Evolutionary conservation across 192 early-diverging fungal genomes (phyloP), one percentile per base, ranked within the genome.

Genomic region (Coemansia sp.): DNA sequence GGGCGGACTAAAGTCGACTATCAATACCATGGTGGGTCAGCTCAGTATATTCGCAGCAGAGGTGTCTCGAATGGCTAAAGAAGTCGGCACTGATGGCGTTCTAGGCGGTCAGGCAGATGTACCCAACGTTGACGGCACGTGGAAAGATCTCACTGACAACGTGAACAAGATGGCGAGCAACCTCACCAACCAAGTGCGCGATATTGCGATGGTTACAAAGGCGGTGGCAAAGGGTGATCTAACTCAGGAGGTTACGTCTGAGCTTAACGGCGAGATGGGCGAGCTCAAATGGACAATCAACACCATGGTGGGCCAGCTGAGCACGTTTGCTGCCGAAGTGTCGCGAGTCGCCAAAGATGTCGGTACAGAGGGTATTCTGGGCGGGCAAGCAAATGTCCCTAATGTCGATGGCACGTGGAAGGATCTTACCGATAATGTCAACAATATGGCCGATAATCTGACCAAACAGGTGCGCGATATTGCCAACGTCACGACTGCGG

Each of bases 271-370:
- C 10, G 68, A 70, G 39, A 70, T 64, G 66, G 59, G 27, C 3
- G 67, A 68, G 19, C 52, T 68, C 0, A 68, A 68, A 19, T 12
- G 14, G 2, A 71, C 69, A 1, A 71, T 71, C 50, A 71, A 71
- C 51, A 64, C 62, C 0, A 71, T 71, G 69, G 69, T 71, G 1
- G 69, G 64, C 41, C 69, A 61, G 26, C 62, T 71, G 1, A 51
- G 62, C 12, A 60, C 38, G 0, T 71, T 71, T 23, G 61, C 68
- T 0, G 25, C 23, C 1, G 68, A 70, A 11, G 62, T 70, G 1
- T 85, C 87, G 0, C 80, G 89, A 51, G 89, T 90, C 3, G 82
- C 89, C n/a, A 83, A 84, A 14, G 87, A 90, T 57, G 89, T 90
- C 14, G 89, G 89, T 1, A 88, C 86, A 0, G 89, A 90, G 56